Conservation (phyloP, 1,284 basidiomycete species). For the Pseudozyma pruni region DNA sequence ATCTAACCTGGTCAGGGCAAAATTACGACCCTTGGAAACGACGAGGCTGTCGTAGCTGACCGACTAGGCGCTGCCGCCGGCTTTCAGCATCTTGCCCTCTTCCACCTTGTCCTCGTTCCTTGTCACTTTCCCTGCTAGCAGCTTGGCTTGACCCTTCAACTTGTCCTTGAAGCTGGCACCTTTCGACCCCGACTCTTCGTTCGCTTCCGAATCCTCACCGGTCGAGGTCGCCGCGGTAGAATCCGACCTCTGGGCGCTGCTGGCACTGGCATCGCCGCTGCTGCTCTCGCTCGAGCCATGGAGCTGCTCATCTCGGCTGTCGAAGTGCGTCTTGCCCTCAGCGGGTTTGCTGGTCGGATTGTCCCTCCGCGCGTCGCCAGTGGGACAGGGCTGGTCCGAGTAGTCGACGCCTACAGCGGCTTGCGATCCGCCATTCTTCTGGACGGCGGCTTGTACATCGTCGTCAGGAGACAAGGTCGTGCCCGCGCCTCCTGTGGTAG, state of each 20-base stretch:
- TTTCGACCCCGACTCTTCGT: slow-evolving; percentile 4
- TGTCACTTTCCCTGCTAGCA: slow-evolving; percentile 32
- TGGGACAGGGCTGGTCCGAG: slow-evolving; percentile 31
- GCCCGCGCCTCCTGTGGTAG: slow-evolving; percentile 45
- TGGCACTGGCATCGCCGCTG: not conserved
- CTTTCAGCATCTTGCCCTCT: slow-evolving; percentile 23
- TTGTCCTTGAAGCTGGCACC: slow-evolving; percentile 25
- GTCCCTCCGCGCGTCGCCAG: slow-evolving; percentile 12
- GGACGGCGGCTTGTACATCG: slow-evolving; percentile 14
- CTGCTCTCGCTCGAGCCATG: not conserved
- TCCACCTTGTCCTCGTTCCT: slow-evolving; percentile 33
- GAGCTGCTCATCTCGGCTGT: not conserved
- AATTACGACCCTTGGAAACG: no score
- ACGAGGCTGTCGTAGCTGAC: no score
- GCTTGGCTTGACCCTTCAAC: slow-evolving; percentile 42
- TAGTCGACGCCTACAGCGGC: slow-evolving; percentile 43
- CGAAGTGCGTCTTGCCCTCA: slow-evolving; percentile 15
- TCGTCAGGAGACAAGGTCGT: slow-evolving; percentile 46
- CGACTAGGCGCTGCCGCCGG: slow-evolving; percentile 25
- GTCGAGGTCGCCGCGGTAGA: not conserved
- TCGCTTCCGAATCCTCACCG: not conserved
- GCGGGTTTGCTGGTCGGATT: slow-evolving; percentile 12
- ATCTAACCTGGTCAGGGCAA: no score
- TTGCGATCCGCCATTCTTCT: slow-evolving; percentile 1
- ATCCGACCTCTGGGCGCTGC: not conserved